phyloP scores from a whole-genome alignment of 148 eudicot species.

The Nyssa sinensis region DNA sequence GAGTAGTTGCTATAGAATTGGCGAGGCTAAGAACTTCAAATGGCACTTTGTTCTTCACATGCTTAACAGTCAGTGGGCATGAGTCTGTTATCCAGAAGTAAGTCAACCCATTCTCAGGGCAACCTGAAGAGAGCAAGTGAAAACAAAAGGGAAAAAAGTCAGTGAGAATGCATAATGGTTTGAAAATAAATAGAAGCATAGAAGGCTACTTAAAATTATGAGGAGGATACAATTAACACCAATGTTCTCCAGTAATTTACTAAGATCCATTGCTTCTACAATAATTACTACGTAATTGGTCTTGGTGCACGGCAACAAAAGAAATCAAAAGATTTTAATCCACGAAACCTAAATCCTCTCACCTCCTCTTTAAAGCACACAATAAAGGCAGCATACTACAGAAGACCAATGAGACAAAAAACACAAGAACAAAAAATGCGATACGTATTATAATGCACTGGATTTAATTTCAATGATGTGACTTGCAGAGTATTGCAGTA shows the following conservation, averaged over 20 bases:
- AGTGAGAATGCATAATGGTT: not conserved
- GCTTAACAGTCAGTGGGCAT: slow-evolving; percentile 76
- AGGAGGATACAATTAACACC: not conserved
- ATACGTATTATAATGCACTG: not conserved
- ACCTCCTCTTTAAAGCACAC: not conserved
- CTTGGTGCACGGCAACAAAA: too few relatives aligned
- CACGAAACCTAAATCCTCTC: not conserved
- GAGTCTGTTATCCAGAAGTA: slow-evolving; percentile 99
- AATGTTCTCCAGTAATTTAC: not conserved
- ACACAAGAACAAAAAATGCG: too few relatives aligned
- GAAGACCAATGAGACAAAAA: too few relatives aligned
- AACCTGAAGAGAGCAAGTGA: slow-evolving; percentile 35
- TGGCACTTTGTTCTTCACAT: slow-evolving; percentile 72
- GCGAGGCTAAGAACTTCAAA: slow-evolving; percentile 92
- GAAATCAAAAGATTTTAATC: not conserved
- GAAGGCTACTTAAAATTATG: not conserved
- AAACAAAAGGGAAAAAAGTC: not conserved
- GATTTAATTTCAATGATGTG: not conserved
- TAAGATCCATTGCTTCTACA: not conserved
- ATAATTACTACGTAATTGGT: too few relatives aligned
- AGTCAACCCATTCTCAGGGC: slow-evolving; percentile 64
- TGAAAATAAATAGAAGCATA: not conserved
- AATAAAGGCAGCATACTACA: not conserved
- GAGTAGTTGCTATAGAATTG: slow-evolving; percentile 73
- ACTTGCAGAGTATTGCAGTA: not conserved